Evolutionary conservation across 2,329 filamentous ascomycete genomes (phyloP).

Genomic region (Claviceps pusilla): DNA sequence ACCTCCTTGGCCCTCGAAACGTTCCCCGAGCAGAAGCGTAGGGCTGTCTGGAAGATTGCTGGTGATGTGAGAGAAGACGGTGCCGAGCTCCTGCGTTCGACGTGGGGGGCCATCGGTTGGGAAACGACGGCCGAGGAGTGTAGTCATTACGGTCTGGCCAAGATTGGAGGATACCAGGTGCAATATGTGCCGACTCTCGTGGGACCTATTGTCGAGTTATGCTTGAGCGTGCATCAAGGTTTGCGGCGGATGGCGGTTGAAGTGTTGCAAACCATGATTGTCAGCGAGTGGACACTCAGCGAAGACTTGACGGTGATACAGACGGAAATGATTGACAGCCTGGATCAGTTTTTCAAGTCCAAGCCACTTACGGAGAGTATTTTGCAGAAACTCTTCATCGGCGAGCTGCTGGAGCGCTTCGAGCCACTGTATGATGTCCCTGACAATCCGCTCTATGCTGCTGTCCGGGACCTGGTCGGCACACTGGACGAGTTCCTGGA

Average conservation of each 20-base stretch:
- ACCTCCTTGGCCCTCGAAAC: conserved; percentile 82
- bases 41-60: conserved; percentile 97
- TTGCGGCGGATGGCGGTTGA: conserved; percentile 80
- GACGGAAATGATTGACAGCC: conserved; percentile 88
- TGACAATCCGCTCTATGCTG: conserved; percentile 59
- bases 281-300: conserved; percentile 93
- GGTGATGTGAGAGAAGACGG: conserved; percentile 89
- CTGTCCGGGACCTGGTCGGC: conserved; percentile 62
- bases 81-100: conserved; percentile 66
- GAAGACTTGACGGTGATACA: conserved; percentile 84
- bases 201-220: conserved; percentile 81
- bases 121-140: conserved; percentile 72
- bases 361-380: conserved; percentile 79
- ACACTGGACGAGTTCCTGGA: conserved; percentile 86
- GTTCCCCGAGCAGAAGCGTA: conserved; percentile 88
- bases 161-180: conserved; percentile 92
- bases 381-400: conserved; percentile 81
- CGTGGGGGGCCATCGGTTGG: conserved; percentile 96
- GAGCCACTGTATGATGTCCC: conserved; percentile 49
- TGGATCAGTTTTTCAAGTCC: conserved; percentile 80
- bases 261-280: conserved; percentile 92
- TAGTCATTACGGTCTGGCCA: conserved; percentile 59
- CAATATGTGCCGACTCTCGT: conserved; percentile 93
- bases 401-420: conserved; percentile 71
- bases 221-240: conserved; percentile 87